These are phyloP conservation scores for Decorospora gaudefroyi DNA, from an alignment of 2,329 filamentous ascomycete species.

Conservation along the genomic window DNA sequence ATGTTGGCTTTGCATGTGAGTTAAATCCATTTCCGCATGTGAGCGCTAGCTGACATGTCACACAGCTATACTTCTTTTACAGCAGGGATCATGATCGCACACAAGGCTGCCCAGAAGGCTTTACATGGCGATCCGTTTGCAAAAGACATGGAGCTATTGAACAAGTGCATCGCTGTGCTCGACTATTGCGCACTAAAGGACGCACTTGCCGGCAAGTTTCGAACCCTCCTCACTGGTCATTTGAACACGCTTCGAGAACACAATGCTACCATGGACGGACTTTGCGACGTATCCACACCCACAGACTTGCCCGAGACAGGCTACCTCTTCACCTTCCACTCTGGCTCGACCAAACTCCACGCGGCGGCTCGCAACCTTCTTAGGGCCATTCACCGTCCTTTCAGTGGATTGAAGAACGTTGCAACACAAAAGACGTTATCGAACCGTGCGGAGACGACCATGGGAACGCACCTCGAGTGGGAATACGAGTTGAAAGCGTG, in stretches of 20 bases:
- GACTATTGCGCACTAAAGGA: conserved; percentile 14
- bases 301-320: conserved; percentile 3
- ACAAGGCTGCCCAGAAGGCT: conserved; percentile 20
- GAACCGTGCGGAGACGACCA: conserved; percentile 8
- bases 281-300: not conserved
- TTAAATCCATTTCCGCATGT: not conserved
- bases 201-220: conserved; percentile 7
- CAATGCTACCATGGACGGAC: not conserved
- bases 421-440: conserved; percentile 3
- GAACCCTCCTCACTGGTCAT: conserved; percentile 10
- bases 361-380: conserved; percentile 18
- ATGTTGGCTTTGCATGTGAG: conserved; percentile 32
- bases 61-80: conserved; percentile 24
- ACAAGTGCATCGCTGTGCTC: conserved; percentile 11
- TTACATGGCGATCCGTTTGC: conserved; percentile 5
- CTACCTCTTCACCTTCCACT: conserved; percentile 14
- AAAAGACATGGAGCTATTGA: conserved; percentile 11
- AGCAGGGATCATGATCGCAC: conserved; percentile 20
- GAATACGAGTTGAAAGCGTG: conserved; percentile 7
- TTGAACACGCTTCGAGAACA: conserved; percentile 4
- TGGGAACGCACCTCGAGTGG: conserved; percentile 16
- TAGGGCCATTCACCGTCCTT: conserved; percentile 18
- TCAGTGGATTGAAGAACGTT: conserved; percentile 9
- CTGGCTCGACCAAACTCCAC: conserved; percentile 16
- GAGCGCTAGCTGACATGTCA: not conserved